Base-by-base conservation (phyloP, 2,329 filamentous ascomycete genomes). In the Calonectria pseudoreteaudii region DNA sequence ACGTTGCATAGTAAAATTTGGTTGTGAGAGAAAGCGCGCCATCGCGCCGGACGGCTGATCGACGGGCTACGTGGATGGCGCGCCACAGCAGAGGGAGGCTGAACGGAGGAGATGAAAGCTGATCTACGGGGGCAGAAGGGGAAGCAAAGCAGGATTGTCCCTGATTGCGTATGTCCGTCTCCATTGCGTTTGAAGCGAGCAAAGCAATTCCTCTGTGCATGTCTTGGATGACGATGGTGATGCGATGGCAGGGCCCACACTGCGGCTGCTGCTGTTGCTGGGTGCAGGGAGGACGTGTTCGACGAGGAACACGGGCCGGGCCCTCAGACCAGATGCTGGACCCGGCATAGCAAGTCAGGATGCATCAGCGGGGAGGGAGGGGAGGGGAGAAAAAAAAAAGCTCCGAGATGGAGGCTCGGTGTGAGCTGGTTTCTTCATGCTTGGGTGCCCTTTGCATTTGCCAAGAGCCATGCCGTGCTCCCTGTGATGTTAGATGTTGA, bases 1-100 rank as follows among this genome's bases (percentile, higher is more conserved):
- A 62, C 56, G 56, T 62, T 67, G 66, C 41, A 41, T 16, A 28
- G 58, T 56, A 49, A 71, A 66, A 71, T 71, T 66, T 41, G 66
- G 28, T 20, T 9, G 41, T 50, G 53, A 10, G 23, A 62, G 18
- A 41, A 41, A 26, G 56, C 38, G 56, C 56, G 56, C 56, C 41
- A 62, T 60, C 30, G 53, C 53, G 41, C 34, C 28, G n/a, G 66
- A 58, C 66, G 38, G 44, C 36, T 31, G 67, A 70, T 70, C 56
- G 56, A 52, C 67, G 67, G 44, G 26, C 67, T 62, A 64, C 31
- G 56, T 36, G 31, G 31, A 64, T 70, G 44, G 56, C 30, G 67
- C 56, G 49, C 56, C 50, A 44, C 49, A 70, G 47, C 23, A 60
- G 50, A 38, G 26, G 56, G 44, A 50, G 11, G 56, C 38, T 34